Evolutionary conservation across 495 filamentous ascomycete species (phyloP).

Genomic region (Halenospora varia): DNA sequence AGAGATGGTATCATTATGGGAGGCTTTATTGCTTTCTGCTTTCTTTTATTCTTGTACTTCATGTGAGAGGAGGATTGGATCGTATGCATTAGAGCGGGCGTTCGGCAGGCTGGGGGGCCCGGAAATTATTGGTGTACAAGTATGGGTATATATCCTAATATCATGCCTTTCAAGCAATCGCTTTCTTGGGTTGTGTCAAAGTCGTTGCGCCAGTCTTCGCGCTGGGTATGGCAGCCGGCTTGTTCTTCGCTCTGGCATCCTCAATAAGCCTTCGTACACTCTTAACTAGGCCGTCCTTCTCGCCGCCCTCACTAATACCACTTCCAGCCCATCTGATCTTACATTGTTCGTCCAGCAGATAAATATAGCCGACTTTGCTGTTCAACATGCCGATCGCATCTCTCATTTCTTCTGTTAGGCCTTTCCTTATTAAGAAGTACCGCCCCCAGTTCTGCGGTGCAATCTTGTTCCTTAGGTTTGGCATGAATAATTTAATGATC

Average conservation of each 20-base stretch:
- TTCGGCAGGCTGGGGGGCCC: constrained; percentile 16
- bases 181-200: constrained; percentile 1
- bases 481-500: constrained; percentile 68
- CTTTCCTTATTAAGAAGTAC: constrained; percentile 82
- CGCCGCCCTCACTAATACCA: constrained; percentile 63
- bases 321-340: constrained; percentile 94
- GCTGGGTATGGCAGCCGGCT: background rate
- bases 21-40: constrained; percentile 84
- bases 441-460: constrained; percentile 57
- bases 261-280: constrained; percentile 64
- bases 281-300: constrained; percentile 67
- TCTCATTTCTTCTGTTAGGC: constrained; percentile 67
- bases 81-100: constrained; percentile 22
- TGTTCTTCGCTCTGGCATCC: constrained; percentile 37
- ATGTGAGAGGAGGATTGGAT: constrained; percentile 39
- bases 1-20: constrained; percentile 93
- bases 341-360: constrained; percentile 81
- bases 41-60: constrained; percentile 81
- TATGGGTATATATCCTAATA: constrained; percentile 24
- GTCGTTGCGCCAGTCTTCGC: background rate
- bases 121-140: constrained; percentile 21
- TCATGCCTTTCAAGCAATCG: constrained; percentile 6
- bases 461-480: constrained; percentile 51
- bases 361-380: constrained; percentile 88
- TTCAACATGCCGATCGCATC: constrained; percentile 81